A percentile compares a stretch with the other conserved stretches of the same genome.
phyloP scores from a whole-genome alignment of 352 stramenopile genomes.

The Aphanomyces invadans region DNA sequence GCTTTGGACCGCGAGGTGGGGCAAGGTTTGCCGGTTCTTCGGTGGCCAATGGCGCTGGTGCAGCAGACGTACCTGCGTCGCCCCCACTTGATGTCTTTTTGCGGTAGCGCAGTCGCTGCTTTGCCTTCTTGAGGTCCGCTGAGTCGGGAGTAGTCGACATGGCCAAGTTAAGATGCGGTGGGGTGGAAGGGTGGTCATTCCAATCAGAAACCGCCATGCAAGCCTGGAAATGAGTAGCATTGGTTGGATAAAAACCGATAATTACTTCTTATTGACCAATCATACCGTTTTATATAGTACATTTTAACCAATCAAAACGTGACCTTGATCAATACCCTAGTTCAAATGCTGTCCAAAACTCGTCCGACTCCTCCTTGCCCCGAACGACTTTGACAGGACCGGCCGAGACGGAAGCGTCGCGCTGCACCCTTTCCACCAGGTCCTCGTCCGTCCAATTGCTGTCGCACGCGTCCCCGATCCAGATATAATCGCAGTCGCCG shows the following conservation, averaged over 20 bases:
- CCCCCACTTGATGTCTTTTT: neutral
- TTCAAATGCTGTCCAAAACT: slow-evolving; percentile 11
- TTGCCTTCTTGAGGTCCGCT: neutral
- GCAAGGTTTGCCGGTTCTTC: neutral
- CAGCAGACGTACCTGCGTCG: neutral
- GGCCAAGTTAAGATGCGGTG: too few species aligned
- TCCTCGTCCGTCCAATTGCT: neutral
- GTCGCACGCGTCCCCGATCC: neutral
- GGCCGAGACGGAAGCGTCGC: neutral
- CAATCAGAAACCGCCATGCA: slow-evolving; percentile 2
- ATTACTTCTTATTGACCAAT: neutral
- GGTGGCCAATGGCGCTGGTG: too few species aligned
- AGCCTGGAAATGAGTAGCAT: neutral
- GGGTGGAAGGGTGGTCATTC: too few species aligned
- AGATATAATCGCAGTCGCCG: neutral
- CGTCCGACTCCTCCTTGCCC: neutral
- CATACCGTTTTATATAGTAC: neutral
- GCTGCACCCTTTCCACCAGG: neutral
- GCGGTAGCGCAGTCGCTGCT: neutral
- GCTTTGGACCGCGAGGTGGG: neutral
- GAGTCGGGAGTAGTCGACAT: too few species aligned
- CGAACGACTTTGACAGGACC: neutral
- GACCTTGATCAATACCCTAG: slow-evolving; percentile 1
- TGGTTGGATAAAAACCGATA: neutral
- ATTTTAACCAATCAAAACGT: neutral